phyloP scores from a whole-genome alignment of 2,329 filamentous ascomycete species.

The Pestalotiopsis sp. region DNA sequence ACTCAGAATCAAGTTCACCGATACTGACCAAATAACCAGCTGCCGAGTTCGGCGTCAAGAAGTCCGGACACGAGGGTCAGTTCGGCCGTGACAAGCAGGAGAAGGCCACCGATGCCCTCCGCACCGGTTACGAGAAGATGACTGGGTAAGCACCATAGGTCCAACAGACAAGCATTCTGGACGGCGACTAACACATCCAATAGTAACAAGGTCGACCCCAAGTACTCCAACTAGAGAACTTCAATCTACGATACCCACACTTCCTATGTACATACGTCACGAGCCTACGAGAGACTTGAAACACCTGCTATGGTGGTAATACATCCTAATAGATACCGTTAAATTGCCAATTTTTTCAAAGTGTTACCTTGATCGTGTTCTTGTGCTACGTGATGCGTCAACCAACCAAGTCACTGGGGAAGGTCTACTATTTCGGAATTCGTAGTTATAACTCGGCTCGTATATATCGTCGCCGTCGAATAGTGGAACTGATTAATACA shows the following conservation, averaged over 20 bases:
- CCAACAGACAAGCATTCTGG: background rate
- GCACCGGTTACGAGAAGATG: constrained; percentile 38
- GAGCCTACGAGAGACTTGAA: background rate
- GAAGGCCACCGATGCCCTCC: constrained; percentile 37
- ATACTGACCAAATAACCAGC: constrained; percentile 16
- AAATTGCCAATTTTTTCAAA: background rate
- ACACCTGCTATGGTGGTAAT: background rate
- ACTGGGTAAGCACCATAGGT: constrained; percentile 34
- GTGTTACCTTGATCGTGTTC: background rate
- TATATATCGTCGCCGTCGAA: no score
- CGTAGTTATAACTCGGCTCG: no score
- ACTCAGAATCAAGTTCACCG: no score
- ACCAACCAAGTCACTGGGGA: no score
- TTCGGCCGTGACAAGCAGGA: constrained; percentile 24
- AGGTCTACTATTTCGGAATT: no score
- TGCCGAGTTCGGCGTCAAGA: constrained; percentile 32
- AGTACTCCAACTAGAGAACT: constrained; percentile 34
- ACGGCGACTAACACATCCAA: background rate
- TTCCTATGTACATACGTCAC: background rate
- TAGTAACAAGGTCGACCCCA: constrained; percentile 40
- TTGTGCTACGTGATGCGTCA: no score
- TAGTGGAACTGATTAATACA: no score
- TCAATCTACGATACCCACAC: background rate
- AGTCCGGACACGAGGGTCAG: constrained; percentile 23
- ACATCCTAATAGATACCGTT: background rate